Conservation (phyloP, 129 eudicot species). For the Artemisia tridentata region DNA sequence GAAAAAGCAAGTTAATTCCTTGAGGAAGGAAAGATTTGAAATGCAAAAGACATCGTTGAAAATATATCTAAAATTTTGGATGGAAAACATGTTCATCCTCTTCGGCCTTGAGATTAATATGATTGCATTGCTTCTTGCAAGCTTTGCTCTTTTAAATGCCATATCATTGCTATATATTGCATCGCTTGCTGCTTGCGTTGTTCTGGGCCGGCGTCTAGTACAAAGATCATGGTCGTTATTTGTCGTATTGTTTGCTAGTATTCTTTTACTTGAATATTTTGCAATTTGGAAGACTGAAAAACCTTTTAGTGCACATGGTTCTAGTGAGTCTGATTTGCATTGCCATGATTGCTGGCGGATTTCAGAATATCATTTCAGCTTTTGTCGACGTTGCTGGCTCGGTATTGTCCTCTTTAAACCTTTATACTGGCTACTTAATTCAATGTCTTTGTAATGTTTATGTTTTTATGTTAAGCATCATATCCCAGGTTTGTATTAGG, state of each 20-base stretch:
- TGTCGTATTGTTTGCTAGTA: conserved; percentile 74
- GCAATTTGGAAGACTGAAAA: conserved; percentile 66
- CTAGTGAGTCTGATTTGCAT: conserved; percentile 38
- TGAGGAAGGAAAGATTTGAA: conserved; percentile 81
- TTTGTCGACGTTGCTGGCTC: conserved; percentile 81
- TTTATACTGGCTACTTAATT: not conserved
- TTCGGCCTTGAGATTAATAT: conserved; percentile 98
- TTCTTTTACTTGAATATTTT: conserved; percentile 78
- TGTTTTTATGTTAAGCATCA: not conserved
- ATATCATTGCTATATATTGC: conserved; percentile 78
- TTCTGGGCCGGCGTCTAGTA: conserved; percentile 61
- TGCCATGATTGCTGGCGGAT: conserved; percentile 95
- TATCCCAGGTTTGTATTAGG: not conserved
- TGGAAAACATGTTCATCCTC: conserved; percentile 91
- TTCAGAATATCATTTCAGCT: conserved; percentile 56
- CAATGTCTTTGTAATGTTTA: not conserved
- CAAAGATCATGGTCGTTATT: conserved; percentile 79
- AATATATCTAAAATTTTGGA: conserved; percentile 86
- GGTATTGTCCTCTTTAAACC: conserved; percentile 50
- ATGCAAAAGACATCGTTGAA: conserved; percentile 81
- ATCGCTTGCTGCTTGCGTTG: conserved; percentile 81
- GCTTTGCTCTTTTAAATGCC: conserved; percentile 83
- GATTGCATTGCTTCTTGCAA: conserved; percentile 79
- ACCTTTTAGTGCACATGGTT: conserved; percentile 35
- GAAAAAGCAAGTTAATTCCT: conserved; percentile 56